Evolutionary conservation across 345 rosid species (phyloP).

Genomic region (Psidium friedrichsthalianum): DNA sequence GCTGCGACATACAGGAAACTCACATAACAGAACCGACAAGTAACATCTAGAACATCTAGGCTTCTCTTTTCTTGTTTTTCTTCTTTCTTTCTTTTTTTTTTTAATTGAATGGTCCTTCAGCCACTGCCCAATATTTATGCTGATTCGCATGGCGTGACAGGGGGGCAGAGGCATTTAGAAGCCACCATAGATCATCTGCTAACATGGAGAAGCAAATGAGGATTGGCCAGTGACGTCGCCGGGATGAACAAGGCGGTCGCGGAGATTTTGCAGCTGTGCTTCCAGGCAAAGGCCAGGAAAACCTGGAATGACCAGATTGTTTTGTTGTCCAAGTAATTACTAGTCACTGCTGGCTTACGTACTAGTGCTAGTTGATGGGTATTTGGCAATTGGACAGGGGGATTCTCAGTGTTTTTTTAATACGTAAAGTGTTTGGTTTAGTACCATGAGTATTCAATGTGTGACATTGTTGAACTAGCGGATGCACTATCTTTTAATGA

Average conservation of each 20-base stretch:
- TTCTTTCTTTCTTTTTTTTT: background rate
- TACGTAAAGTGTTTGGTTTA: background rate
- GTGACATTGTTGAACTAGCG: background rate
- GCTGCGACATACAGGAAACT: background rate
- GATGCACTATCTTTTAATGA: background rate
- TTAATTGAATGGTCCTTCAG: background rate
- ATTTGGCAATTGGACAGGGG: background rate
- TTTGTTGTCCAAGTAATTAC: conserved; percentile 41
- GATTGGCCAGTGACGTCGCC: conserved; percentile 57
- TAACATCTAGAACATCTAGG: background rate
- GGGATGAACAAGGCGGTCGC: conserved; percentile 66
- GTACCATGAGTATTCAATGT: background rate
- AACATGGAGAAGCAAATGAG: conserved; percentile 80
- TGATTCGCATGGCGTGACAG: conserved; percentile 11
- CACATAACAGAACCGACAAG: background rate
- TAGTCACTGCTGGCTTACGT: background rate
- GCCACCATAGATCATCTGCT: conserved; percentile 50
- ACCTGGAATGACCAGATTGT: conserved; percentile 57
- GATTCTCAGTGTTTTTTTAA: background rate
- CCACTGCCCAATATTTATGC: background rate
- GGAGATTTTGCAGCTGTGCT: conserved; percentile 69
- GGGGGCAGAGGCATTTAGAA: conserved; percentile 33
- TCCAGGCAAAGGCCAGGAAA: conserved; percentile 70
- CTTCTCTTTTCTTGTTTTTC: too few relatives aligned
- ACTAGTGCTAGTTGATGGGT: background rate